phyloP scores from a whole-genome alignment of 2,329 filamentous ascomycete species.

The Lasiodiplodia sp. region DNA sequence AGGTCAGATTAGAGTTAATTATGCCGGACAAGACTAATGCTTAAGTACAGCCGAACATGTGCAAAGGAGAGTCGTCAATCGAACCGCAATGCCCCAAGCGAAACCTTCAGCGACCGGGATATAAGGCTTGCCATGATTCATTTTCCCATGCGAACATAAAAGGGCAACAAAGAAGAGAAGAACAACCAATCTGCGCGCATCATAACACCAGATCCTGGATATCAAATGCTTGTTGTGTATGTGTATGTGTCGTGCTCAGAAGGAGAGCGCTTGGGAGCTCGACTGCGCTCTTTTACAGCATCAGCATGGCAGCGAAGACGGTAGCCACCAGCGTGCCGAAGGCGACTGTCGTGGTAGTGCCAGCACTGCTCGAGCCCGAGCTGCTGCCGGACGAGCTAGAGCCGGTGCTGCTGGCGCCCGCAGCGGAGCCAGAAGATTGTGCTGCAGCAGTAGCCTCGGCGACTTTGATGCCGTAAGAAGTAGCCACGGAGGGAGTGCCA shows the following conservation, averaged over 20 bases:
- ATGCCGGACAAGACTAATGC: conserved; percentile 1
- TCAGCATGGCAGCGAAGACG: conserved; percentile 18
- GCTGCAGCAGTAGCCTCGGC: conserved; percentile 36
- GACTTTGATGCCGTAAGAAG: conserved; percentile 43
- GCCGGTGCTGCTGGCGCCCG: conserved; percentile 16
- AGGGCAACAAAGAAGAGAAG: background rate
- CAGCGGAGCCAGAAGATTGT: conserved; percentile 6
- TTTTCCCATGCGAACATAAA: background rate
- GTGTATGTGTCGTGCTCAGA: background rate
- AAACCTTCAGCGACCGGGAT: conserved; percentile 26
- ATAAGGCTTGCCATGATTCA: conserved; percentile 19
- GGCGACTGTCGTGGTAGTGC: conserved; percentile 22
- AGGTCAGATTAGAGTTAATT: conserved; percentile 14
- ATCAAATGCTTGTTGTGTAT: conserved; percentile 9
- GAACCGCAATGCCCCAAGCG: conserved; percentile 9
- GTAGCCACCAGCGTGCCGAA: conserved; percentile 23
- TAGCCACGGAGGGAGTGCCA: conserved; percentile 32
- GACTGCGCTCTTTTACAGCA: conserved; percentile 6
- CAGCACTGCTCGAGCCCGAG: conserved; percentile 13
- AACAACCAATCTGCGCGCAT: conserved; percentile 20
- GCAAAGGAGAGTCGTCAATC: conserved; percentile 23
- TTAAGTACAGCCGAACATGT: conserved; percentile 13
- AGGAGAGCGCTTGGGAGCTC: background rate
- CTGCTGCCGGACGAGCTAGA: conserved; percentile 18
- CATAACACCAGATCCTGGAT: conserved; percentile 24